Evolutionary conservation across 805 yeast genomes (phyloP).

Genomic region (Barnettozyma sucrosica): DNA sequence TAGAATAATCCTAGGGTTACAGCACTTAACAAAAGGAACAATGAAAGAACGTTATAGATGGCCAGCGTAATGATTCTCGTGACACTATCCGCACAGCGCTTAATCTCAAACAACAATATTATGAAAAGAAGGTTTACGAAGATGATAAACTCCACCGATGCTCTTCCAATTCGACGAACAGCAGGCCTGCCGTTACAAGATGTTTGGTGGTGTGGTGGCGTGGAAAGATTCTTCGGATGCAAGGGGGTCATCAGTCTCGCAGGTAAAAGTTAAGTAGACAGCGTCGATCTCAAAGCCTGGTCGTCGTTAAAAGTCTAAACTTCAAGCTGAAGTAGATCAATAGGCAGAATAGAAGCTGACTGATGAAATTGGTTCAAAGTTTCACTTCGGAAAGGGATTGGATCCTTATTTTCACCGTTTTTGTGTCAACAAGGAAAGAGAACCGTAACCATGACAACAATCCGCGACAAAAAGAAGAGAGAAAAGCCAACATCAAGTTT

Average conservation of each 20-base stretch:
- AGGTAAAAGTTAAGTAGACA: neutral
- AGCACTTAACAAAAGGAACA: neutral
- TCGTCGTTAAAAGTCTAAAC: no score
- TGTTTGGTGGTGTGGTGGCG: neutral
- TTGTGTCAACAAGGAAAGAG: neutral
- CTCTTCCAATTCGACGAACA: neutral
- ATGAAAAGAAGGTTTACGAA: slow-evolving; percentile 2
- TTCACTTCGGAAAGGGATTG: neutral
- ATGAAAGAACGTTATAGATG: neutral
- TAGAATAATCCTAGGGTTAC: slow-evolving; percentile 4
- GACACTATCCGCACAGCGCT: neutral
- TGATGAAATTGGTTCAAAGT: neutral
- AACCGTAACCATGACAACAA: neutral
- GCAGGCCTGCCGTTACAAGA: neutral
- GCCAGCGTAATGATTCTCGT: neutral
- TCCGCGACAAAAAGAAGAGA: neutral
- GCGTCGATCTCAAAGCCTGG: neutral
- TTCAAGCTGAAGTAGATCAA: neutral
- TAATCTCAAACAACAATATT: slow-evolving; percentile 3
- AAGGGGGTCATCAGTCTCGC: neutral
- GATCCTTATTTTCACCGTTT: neutral
- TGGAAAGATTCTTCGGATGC: neutral
- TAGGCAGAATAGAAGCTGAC: neutral
- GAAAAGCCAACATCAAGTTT: neutral
- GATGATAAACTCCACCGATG: neutral